Evolutionary conservation across 23 red algal species (phyloP).

Genomic region (Chondrus crispus): DNA sequence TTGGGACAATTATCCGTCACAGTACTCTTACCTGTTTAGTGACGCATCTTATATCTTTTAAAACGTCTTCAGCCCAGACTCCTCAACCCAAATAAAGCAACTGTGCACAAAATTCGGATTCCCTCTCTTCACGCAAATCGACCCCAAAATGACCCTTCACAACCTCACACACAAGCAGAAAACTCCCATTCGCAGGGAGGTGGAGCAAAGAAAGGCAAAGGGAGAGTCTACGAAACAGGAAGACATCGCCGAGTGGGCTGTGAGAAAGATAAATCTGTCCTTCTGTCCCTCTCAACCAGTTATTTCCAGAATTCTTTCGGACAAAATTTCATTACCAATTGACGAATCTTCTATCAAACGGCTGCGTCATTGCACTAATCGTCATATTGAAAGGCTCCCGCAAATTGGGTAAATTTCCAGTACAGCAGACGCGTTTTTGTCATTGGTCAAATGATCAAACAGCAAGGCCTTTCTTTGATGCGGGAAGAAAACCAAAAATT

Average conservation of each 20-base stretch:
- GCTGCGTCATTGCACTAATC: background rate
- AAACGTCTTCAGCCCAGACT: background rate
- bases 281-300: background rate
- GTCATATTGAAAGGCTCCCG: background rate
- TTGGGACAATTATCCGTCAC: too few species aligned
- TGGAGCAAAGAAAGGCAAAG: background rate
- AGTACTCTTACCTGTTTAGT: background rate
- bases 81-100: background rate
- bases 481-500: background rate
- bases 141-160: background rate
- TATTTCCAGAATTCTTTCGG: background rate
- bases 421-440: background rate
- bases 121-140: background rate
- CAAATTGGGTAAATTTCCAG: background rate
- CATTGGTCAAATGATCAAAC: background rate
- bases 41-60: too few species aligned
- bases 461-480: background rate
- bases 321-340: background rate
- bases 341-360: background rate
- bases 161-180: background rate
- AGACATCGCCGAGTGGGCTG: background rate
- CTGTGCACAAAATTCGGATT: background rate
- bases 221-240: background rate
- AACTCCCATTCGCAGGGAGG: background rate
- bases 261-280: background rate